Conservation (phyloP, 2,329 filamentous ascomycete species). For the Botryotinia calthae region DNA sequence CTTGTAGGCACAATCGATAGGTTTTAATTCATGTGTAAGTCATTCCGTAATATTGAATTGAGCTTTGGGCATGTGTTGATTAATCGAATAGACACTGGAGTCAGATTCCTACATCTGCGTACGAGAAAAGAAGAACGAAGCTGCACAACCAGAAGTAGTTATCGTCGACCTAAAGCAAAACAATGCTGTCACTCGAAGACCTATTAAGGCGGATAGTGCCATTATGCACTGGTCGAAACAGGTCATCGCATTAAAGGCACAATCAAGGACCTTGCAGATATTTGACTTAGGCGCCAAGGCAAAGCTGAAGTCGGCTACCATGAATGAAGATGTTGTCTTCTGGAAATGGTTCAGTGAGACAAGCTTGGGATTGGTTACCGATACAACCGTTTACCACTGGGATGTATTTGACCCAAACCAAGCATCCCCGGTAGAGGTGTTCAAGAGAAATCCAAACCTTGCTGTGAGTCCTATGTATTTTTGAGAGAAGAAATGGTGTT, state of each 20-base stretch:
- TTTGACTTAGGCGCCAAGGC: conserved; percentile 91
- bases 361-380: conserved; percentile 85
- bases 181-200: conserved; percentile 90
- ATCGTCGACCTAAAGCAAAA: conserved; percentile 97
- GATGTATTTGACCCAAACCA: conserved; percentile 87
- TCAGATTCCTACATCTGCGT: conserved; percentile 96
- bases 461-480: conserved; percentile 55
- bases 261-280: conserved; percentile 92
- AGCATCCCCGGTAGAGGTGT: conserved; percentile 80
- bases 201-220: conserved; percentile 98
- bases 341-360: conserved; percentile 99
- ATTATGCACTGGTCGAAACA: conserved; percentile 99
- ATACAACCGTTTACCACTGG: conserved; percentile 93
- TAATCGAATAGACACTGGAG: conserved; percentile 75
- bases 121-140: conserved; percentile 85
- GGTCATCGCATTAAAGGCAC: conserved; percentile 94
- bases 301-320: conserved; percentile 94
- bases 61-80: conserved; percentile 20
- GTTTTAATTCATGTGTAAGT: conserved; percentile 84
- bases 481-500: conserved; percentile 5
- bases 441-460: conserved; percentile 90
- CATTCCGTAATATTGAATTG: conserved; percentile 20
- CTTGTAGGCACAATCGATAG: conserved; percentile 66
- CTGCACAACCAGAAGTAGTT: conserved; percentile 86
- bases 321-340: conserved; percentile 96